These are phyloP conservation scores for Colletotrichum sublineola DNA, from an alignment of 2,329 filamentous ascomycete genomes.

Conservation along the genomic window DNA sequence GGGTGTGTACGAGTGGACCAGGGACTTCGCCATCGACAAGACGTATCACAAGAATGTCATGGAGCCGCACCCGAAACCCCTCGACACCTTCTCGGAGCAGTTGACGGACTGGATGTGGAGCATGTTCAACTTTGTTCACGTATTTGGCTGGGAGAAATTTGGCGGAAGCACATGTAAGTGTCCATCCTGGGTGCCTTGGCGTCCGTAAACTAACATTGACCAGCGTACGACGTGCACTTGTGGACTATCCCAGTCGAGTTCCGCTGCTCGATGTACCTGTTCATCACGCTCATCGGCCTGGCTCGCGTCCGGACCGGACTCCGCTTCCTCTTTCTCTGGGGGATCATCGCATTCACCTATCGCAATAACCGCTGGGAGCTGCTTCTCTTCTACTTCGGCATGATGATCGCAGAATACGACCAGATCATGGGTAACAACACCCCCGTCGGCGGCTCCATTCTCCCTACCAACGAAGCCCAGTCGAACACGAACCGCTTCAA, in stretches of 20 bases:
- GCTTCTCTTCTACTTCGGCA: conserved; percentile 62
- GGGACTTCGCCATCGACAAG: conserved; percentile 59
- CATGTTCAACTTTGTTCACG: conserved; percentile 64
- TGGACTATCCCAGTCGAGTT: conserved; percentile 76
- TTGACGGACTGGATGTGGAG: conserved; percentile 60
- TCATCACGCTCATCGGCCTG: conserved; percentile 65
- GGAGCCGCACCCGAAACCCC: conserved; percentile 60
- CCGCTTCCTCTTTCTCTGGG: conserved; percentile 58
- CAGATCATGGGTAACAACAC: conserved; percentile 59
- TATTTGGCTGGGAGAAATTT: conserved; percentile 64
- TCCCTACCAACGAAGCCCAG: conserved; percentile 47
- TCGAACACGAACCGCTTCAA: conserved; percentile 17
- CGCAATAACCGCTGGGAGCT: conserved; percentile 67
- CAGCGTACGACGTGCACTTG: conserved; percentile 68
- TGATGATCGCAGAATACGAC: conserved; percentile 68
- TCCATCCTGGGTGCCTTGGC: conserved; percentile 29
- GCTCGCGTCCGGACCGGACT: conserved; percentile 59
- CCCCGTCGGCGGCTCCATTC: conserved; percentile 35
- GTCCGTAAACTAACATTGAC: conserved; percentile 45
- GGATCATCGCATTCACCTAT: conserved; percentile 60
- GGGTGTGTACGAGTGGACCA: conserved; percentile 63
- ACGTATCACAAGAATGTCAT: conserved; percentile 62
- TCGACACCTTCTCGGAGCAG: conserved; percentile 56
- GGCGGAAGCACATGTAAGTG: conserved; percentile 60
- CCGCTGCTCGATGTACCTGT: conserved; percentile 69